Evolutionary conservation across 768 basidiomycete species (phyloP).

Genomic region (button mushroom (Agaricus bisporus)): DNA sequence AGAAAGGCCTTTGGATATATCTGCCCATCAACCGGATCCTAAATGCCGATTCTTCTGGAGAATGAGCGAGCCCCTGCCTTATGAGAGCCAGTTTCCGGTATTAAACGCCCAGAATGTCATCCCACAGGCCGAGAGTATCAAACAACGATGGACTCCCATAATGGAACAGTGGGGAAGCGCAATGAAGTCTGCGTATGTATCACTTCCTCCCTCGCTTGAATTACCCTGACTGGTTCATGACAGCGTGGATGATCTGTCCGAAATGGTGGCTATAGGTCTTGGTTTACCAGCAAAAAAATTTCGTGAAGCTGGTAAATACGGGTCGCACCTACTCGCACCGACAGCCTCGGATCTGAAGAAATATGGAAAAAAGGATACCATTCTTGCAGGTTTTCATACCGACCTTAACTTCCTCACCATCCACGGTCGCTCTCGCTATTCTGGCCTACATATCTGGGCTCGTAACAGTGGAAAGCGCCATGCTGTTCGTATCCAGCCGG

Average conservation of each 20-base stretch:
- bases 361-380: conserved; percentile 73
- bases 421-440: conserved; percentile 80
- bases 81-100: conserved; percentile 69
- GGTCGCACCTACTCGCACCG: conserved; percentile 90
- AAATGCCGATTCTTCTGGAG: conserved; percentile 95
- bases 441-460: conserved; percentile 92
- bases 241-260: conserved; percentile 81
- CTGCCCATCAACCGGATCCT: conserved; percentile 78
- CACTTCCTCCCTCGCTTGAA: not conserved
- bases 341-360: conserved; percentile 87
- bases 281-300: conserved; percentile 68
- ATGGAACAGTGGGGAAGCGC: conserved; percentile 85
- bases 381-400: conserved; percentile 91
- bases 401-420: conserved; percentile 95
- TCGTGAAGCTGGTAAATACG: conserved; percentile 76
- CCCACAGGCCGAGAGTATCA: conserved; percentile 55
- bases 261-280: conserved; percentile 84
- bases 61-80: conserved; percentile 71
- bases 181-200: conserved; percentile 81
- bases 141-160: conserved; percentile 56
- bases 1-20: conserved; percentile 83
- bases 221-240: not conserved
- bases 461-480: conserved; percentile 90
- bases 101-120: conserved; percentile 81
- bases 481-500: conserved; percentile 77